These are phyloP conservation scores for Sinapis alba DNA, from an alignment of 441 rosid species.

Conservation along the genomic window DNA sequence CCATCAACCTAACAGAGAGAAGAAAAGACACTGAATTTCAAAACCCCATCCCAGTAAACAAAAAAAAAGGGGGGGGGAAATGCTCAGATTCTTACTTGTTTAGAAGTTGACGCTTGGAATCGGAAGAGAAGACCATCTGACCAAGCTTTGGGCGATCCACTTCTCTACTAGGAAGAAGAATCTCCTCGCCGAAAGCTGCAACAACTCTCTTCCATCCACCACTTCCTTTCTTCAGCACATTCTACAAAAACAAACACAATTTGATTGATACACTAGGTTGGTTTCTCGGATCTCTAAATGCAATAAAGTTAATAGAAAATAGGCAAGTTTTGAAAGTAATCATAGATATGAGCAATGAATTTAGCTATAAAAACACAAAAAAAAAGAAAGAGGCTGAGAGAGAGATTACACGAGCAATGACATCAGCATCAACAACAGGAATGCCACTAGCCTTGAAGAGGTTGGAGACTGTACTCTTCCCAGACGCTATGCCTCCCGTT, in stretches of 20 bases:
- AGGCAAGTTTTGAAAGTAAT: too few relatives aligned
- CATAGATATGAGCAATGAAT: too few relatives aligned
- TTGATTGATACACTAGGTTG: too few relatives aligned
- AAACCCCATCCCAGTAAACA: too few relatives aligned
- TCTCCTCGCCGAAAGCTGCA: slow-evolving; percentile 76
- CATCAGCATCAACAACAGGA: slow-evolving; percentile 55
- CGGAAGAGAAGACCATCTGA: slow-evolving; percentile 78
- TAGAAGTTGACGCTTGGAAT: slow-evolving; percentile 73
- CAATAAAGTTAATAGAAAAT: too few relatives aligned
- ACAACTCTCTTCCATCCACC: slow-evolving; percentile 82
- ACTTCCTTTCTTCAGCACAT: slow-evolving; percentile 73
- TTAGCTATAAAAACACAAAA: too few relatives aligned
- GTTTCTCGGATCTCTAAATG: too few relatives aligned
- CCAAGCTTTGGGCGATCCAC: slow-evolving; percentile 76
- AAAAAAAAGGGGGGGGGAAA: too few relatives aligned
- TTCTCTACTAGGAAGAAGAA: slow-evolving; percentile 47
- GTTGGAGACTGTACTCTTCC: slow-evolving; percentile 87
- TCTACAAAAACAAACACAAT: too few relatives aligned
- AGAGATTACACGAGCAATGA: slow-evolving; percentile 47
- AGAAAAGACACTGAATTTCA: too few relatives aligned
- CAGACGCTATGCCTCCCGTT: slow-evolving; percentile 90
- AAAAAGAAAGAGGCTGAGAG: slow-evolving; percentile 10
- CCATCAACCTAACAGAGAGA: too few relatives aligned
- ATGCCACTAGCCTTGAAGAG: slow-evolving; percentile 66
- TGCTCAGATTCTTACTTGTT: slow-evolving; percentile 77